phyloP scores from a whole-genome alignment of 192 early-diverging fungal genomes.

The Backusella australiensis region DNA sequence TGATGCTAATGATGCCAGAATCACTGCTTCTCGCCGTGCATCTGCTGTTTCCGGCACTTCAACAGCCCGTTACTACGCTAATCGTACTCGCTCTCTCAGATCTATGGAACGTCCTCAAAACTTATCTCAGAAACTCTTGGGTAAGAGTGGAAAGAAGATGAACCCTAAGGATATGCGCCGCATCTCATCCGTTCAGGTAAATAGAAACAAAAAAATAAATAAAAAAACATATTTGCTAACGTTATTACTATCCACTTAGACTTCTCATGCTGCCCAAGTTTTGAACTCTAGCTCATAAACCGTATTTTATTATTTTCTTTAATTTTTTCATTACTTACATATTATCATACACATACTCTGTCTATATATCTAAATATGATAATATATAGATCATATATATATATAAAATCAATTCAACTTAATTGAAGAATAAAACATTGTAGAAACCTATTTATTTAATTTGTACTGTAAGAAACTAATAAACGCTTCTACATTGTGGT shows the following conservation, averaged over 20 bases:
- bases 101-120: slow-evolving; percentile 28
- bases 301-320: not conserved
- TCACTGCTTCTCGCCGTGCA: slow-evolving; percentile 11
- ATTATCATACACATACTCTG: not conserved
- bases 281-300: slow-evolving; percentile 9
- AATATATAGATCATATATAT: not conserved
- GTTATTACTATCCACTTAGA: not conserved
- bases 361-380: not conserved
- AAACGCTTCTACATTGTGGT: no score
- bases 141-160: slow-evolving; percentile 53
- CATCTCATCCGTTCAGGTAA: slow-evolving; percentile 62
- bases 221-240: no score
- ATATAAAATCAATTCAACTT: not conserved
- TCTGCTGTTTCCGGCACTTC: slow-evolving; percentile 34
- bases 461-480: no score
- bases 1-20: not conserved
- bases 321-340: not conserved
- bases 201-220: not conserved
- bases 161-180: slow-evolving; percentile 66
- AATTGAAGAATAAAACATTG: not conserved
- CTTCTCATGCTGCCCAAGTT: slow-evolving; percentile 24
- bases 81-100: slow-evolving; percentile 24
- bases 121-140: slow-evolving; percentile 2
- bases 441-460: not conserved
- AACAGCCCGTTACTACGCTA: slow-evolving; percentile 36